Evolutionary conservation across 192 early-diverging fungal species (phyloP).

Genomic region (Ramicandelaber brevisporus): DNA sequence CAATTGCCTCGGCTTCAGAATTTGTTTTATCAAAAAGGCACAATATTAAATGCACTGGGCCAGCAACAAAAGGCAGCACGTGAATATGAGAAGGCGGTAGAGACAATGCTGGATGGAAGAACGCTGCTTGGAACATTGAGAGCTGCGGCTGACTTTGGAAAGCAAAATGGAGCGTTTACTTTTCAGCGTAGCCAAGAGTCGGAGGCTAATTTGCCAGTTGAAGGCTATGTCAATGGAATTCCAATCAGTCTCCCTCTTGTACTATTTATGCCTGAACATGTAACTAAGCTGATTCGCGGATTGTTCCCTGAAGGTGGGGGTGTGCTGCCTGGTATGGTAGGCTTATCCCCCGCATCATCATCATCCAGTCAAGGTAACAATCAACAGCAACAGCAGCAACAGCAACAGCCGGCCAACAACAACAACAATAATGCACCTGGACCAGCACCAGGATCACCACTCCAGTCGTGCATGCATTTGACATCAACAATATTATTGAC

Average conservation of each 20-base stretch:
- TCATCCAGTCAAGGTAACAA: too few relatives aligned
- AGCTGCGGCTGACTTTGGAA: too few relatives aligned
- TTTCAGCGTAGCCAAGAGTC: too few relatives aligned
- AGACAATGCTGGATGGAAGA: slow-evolving; percentile 33
- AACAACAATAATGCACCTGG: too few relatives aligned
- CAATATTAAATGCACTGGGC: slow-evolving; percentile 49
- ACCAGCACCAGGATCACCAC: too few relatives aligned
- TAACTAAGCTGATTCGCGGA: slow-evolving; percentile 21
- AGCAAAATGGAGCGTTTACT: too few relatives aligned
- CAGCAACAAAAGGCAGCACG: slow-evolving; percentile 37
- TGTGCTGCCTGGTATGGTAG: slow-evolving; percentile 32
- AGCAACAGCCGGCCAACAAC: slow-evolving; percentile 14
- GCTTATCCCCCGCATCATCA: slow-evolving; percentile 8
- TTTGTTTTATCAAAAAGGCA: slow-evolving; percentile 69
- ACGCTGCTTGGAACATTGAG: too few relatives aligned
- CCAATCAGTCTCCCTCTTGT: slow-evolving; percentile 24
- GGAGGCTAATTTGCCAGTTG: too few relatives aligned
- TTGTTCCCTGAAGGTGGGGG: slow-evolving; percentile 34
- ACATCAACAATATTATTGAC: slow-evolving; percentile 51
- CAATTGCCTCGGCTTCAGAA: slow-evolving; percentile 50
- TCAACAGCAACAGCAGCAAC: slow-evolving; percentile 15
- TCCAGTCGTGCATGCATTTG: too few relatives aligned
- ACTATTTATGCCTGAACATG: slow-evolving; percentile 34
- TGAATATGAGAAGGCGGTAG: slow-evolving; percentile 65
- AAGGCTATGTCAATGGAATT: too few relatives aligned